Evolutionary conservation across 805 yeast genomes (phyloP).

Genomic region (Lipomyces orientalis): DNA sequence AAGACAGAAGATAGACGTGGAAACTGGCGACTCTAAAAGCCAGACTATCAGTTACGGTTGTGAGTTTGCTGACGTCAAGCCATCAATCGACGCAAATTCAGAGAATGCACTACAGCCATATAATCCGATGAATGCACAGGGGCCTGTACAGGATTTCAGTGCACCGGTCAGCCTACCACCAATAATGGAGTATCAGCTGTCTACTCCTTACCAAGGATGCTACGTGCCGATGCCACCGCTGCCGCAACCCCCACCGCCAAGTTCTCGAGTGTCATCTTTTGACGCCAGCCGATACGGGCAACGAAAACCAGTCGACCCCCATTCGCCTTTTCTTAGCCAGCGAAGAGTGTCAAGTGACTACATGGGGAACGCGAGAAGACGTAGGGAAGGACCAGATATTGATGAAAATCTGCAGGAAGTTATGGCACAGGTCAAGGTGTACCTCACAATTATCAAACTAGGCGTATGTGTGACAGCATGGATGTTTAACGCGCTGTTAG

Average conservation of each 20-base stretch:
- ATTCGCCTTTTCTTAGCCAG: neutral
- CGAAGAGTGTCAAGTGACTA: neutral
- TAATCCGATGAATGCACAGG: neutral
- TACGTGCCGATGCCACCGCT: neutral
- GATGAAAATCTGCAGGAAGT: neutral
- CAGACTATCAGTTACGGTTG: neutral
- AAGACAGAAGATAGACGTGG: neutral
- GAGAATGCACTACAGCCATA: neutral
- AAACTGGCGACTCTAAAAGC: neutral
- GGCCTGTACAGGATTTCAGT: neutral
- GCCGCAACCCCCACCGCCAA: neutral
- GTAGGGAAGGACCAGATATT: neutral
- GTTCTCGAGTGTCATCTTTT: neutral
- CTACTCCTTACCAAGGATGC: neutral
- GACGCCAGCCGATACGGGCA: conserved; percentile 2
- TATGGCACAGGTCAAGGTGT: conserved; percentile 8
- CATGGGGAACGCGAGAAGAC: neutral
- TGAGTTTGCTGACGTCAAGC: neutral
- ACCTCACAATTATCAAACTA: conserved; percentile 8
- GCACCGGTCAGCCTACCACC: neutral
- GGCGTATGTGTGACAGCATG: conserved; percentile 18
- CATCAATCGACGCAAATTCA: neutral
- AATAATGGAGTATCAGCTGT: neutral
- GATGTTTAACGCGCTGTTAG: conserved; percentile 9
- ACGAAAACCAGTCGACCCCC: conserved; percentile 1